Conservation (phyloP, 164 flowering plant species). For the Magnolia changhungtana region DNA sequence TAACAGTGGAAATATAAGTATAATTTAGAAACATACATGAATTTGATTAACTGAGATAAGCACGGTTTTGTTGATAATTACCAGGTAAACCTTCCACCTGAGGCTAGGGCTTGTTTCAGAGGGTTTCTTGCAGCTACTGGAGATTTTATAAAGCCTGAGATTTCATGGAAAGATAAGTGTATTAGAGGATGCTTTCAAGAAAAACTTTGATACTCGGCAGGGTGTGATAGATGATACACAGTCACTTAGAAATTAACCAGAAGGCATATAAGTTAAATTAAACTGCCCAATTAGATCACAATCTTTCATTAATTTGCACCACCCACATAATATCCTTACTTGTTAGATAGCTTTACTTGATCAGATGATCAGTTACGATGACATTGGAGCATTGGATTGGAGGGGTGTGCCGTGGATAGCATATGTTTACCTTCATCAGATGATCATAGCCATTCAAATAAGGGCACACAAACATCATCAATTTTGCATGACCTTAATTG, state of each 20-base stretch:
- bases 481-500: too few species aligned
- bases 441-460: too few species aligned
- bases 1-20: background rate
- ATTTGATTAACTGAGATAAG: background rate
- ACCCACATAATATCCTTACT: too few species aligned
- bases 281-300: too few species aligned
- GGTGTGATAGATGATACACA: background rate
- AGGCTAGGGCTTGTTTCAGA: conserved; percentile 37
- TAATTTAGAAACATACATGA: background rate
- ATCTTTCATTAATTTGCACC: too few species aligned
- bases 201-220: background rate
- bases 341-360: too few species aligned
- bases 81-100: conserved; percentile 66
- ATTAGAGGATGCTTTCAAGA: background rate
- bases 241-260: background rate
- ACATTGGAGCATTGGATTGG: too few species aligned
- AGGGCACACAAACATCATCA: too few species aligned
- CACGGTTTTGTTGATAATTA: conserved; percentile 18
- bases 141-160: conserved; percentile 53
- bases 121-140: conserved; percentile 51
- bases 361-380: too few species aligned
- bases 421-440: too few species aligned
- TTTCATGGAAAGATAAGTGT: background rate
- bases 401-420: too few species aligned
- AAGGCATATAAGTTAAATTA: background rate